Percentiles rank a stretch among this genome's conserved stretches.
Evolutionary conservation across 768 basidiomycete species (phyloP).

Genomic region (Hypholoma sublateritium): DNA sequence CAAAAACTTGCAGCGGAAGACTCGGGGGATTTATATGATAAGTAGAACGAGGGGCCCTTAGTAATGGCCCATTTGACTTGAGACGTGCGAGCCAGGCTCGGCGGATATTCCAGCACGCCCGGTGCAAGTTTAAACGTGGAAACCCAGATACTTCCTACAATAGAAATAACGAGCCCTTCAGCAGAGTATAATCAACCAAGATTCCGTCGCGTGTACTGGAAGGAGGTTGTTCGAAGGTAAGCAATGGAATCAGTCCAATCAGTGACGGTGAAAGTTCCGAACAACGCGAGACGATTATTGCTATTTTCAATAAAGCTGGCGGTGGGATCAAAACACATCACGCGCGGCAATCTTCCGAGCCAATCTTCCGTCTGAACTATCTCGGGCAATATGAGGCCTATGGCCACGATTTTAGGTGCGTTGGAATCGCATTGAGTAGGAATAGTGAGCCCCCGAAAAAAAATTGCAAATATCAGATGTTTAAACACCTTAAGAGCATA

Average conservation of each 20-base stretch:
- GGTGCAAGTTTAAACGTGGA: constrained; percentile 16
- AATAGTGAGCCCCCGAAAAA: too few relatives aligned
- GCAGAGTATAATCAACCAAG: neutral
- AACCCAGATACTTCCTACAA: constrained; percentile 1
- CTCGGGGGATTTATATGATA: constrained; percentile 9
- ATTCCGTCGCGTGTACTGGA: constrained; percentile 2
- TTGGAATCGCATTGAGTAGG: too few relatives aligned
- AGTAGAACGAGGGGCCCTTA: neutral
- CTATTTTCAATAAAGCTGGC: too few relatives aligned
- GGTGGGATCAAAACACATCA: too few relatives aligned
- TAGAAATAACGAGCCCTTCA: neutral
- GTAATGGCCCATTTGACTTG: constrained; percentile 5
- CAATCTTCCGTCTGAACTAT: too few relatives aligned
- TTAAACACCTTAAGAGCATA: too few relatives aligned
- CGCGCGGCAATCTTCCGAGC: too few relatives aligned
- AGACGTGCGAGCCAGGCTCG: constrained; percentile 20
- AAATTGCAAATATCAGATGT: too few relatives aligned
- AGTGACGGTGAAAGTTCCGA: neutral
- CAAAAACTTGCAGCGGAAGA: too few relatives aligned
- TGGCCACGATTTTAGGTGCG: too few relatives aligned
- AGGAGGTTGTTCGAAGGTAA: too few relatives aligned
- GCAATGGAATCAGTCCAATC: neutral
- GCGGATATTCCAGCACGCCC: constrained; percentile 22
- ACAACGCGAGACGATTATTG: neutral
- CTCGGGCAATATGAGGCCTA: too few relatives aligned